Conservation (phyloP, 202 grass and related monocot species). For the Schoenoplectus triqueter region DNA sequence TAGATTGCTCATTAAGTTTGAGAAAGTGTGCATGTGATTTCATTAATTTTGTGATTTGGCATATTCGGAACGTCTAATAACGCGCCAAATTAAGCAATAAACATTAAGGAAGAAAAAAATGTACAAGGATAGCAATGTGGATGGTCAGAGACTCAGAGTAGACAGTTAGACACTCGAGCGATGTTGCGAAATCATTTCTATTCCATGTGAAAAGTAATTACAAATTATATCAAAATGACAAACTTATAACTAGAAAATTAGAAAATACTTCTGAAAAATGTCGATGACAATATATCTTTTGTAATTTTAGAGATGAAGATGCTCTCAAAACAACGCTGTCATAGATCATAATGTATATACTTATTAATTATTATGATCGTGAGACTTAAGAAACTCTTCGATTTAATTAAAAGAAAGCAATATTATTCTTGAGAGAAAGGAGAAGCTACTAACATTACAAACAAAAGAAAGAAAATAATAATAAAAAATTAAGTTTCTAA, state of each 20-base stretch:
- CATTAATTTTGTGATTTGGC: conserved; percentile 14
- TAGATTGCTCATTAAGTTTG: conserved; percentile 29
- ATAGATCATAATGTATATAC: no score
- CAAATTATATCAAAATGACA: no score
- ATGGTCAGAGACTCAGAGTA: no score
- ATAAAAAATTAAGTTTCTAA: no score
- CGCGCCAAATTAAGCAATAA: background rate
- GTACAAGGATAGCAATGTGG: background rate
- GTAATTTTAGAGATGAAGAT: background rate
- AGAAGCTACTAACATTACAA: background rate
- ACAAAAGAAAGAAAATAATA: background rate
- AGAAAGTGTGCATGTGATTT: conserved; percentile 28
- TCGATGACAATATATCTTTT: background rate
- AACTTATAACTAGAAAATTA: no score
- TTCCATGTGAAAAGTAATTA: no score
- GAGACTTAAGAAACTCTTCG: no score
- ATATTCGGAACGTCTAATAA: background rate
- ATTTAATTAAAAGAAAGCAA: no score
- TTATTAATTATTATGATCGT: no score
- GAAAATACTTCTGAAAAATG: background rate
- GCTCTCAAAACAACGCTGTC: no score
- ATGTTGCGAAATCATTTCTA: no score
- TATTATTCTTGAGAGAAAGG: background rate
- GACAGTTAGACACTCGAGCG: no score
- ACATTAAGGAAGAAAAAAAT: background rate